Base-by-base conservation (phyloP, 139 green algal genomes). In the Pedinophyceae sp. region DNA sequence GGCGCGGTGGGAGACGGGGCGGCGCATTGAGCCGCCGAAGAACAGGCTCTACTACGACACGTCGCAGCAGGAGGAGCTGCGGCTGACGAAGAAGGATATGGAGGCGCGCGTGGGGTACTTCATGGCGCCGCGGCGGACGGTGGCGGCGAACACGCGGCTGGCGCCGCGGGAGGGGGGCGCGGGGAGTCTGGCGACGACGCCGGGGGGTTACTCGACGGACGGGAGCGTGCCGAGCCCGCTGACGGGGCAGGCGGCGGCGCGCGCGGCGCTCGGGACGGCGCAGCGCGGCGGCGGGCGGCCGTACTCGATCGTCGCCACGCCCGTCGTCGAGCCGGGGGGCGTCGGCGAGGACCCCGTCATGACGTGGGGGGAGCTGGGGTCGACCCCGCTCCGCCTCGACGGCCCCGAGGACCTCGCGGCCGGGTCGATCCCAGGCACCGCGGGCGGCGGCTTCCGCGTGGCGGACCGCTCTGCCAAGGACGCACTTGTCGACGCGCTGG, bases 341-440 rank as follows among this genome's bases (percentile, higher is more conserved):
- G 64, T 60, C 38, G 64, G 58, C 40, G 65, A 55, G 7, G 68
- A 55, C 5, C 66, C 66, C 1, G 66, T 74, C 38, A 74, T 74
- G 57, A 74, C 66, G 23, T 74, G 66, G 66, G 66, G 66, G 20
- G 64, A 69, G 16, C 45, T 74, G 10, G 66, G 63, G 28, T 50
- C 57, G 26, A 74, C 66, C n/a, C 66, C 66, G 2, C 26, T 74
- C 17, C 43, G 66, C 5, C 50, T 73, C 24, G 64, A 73, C n/a
- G n/a, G n/a, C n/a, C n/a, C n/a, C n/a, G n/a, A n/a, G n/a, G n/a
- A n/a, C n/a, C n/a, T n/a, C n/a, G n/a, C n/a, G n/a, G n/a, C n/a
- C n/a, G n/a, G n/a, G n/a, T n/a, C n/a, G n/a, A n/a, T n/a, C n/a
- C n/a, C n/a, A n/a, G n/a, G n/a, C n/a, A n/a, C n/a, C n/a, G n/a